Base-by-base conservation (phyloP, 2,329 filamentous ascomycete species). In the Domatiomyces globalis region DNA sequence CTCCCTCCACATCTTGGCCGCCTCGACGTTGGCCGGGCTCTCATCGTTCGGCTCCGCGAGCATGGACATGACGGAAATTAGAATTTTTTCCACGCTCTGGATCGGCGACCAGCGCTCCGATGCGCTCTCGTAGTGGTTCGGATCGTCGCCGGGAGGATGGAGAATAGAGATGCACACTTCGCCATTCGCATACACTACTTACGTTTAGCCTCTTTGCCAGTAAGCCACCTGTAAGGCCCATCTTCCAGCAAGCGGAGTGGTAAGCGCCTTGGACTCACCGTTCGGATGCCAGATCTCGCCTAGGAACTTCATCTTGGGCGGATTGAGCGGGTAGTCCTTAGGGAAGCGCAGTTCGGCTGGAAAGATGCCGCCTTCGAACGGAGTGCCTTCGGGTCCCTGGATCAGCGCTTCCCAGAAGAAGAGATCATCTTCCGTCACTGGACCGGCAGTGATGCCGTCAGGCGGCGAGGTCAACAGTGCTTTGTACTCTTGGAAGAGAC, bases 111-210 rank as follows among this genome's bases (percentile, higher is more conserved):
- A 96, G 57, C 90, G 83, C 73, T 96, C 92, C 1, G 85, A 88
- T 6, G 92, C 90, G 62, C 90, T 86, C 70, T 96, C 90, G 76
- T 96, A 96, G 73, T 95, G 89, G 72, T 95, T 95, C 50, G 92
- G 92, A 69, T 96, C 90, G 71, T 96, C 90, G 63, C 92, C 90
- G 2, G 90, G 90, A 2, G 90, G 84, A 69, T 96, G 90, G 1
- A 96, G 81, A 71, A 96, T 96, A n/a, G 87, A 94, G 64, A 96
- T 96, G 73, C 90, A 96, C 61, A 96, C 92, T 17, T 90, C 79
- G 57, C 90, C 90, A 66, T 84, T 90, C 15, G 84, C 79, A 67
- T 96, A 96, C 49, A 96, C 89, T 95, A 58, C 43, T 33, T 19
- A 29, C 45, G 17, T 49, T 39, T 25, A 44, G 19, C 9, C 8